Percentiles rank a stretch among this genome's conserved stretches.
Conservation (phyloP, 2,329 filamentous ascomycete species). For the Aureobasidium pullulans region DNA sequence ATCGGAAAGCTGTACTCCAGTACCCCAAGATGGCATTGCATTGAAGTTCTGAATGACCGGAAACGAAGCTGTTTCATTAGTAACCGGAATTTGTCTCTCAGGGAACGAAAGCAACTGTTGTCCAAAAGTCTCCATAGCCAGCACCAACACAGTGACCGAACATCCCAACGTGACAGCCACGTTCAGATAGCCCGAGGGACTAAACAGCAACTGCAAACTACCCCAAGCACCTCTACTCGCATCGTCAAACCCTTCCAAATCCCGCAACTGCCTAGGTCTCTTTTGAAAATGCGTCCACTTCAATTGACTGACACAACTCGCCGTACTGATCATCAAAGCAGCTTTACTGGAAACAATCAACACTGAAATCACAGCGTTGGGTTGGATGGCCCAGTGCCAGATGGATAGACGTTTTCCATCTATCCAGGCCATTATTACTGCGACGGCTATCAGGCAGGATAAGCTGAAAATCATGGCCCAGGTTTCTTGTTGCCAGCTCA, state of each 20-base stretch:
- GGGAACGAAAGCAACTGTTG: not conserved
- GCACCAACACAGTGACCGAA: not conserved
- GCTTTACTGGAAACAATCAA: not conserved
- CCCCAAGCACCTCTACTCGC: not conserved
- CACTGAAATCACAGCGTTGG: conserved; percentile 1
- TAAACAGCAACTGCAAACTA: not conserved
- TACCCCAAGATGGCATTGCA: not conserved
- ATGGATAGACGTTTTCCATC: not conserved
- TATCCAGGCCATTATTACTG: not conserved
- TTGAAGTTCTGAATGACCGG: not conserved
- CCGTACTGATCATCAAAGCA: conserved; percentile 2
- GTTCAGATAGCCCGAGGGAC: not conserved
- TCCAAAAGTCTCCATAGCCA: not conserved
- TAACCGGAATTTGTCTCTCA: not conserved
- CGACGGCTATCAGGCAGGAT: not conserved
- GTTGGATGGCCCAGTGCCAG: conserved; percentile 7
- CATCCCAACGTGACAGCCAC: not conserved
- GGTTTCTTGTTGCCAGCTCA: conserved; percentile 6
- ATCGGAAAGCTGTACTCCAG: not conserved
- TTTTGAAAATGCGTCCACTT: not conserved
- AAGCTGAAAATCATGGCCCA: conserved; percentile 5
- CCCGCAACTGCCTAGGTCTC: not conserved
- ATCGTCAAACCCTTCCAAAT: conserved; percentile 1
- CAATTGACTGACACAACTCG: not conserved
- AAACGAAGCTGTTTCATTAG: not conserved